Conservation (phyloP, 2,329 filamentous ascomycete genomes). For the Aspergillus piperis region DNA sequence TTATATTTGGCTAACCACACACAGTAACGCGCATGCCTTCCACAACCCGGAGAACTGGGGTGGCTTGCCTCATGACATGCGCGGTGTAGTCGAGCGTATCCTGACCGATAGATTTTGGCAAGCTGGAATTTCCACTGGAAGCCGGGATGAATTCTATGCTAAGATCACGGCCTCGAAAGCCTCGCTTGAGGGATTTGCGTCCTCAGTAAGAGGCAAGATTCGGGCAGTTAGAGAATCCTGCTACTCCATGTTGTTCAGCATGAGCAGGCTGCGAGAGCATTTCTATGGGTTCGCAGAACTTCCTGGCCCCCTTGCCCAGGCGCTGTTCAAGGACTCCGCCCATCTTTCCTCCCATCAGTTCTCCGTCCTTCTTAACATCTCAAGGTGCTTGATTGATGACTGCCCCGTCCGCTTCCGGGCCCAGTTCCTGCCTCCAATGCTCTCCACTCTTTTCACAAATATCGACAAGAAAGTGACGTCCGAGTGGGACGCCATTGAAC, state of each 20-base stretch:
- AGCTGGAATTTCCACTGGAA: constrained; percentile 92
- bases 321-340: constrained; percentile 79
- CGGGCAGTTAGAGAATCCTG: constrained; percentile 88
- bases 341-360: constrained; percentile 89
- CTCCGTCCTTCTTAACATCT: constrained; percentile 86
- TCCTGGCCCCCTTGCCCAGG: constrained; percentile 77
- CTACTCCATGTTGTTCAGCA: constrained; percentile 91
- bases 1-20: constrained; percentile 14
- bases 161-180: constrained; percentile 84
- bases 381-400: constrained; percentile 85
- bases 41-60: constrained; percentile 86
- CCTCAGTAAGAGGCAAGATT: constrained; percentile 84
- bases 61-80: constrained; percentile 73
- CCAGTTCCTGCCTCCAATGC: constrained; percentile 80
- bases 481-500: constrained; percentile 79
- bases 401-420: constrained; percentile 77
- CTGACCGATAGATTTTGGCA: constrained; percentile 98
- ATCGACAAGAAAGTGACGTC: constrained; percentile 83
- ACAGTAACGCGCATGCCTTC: constrained; percentile 82
- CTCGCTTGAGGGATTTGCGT: constrained; percentile 90
- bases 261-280: constrained; percentile 80
- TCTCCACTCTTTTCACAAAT: constrained; percentile 79
- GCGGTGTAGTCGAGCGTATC: constrained; percentile 74
- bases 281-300: constrained; percentile 91
- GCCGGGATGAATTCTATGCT: constrained; percentile 94